phyloP scores from a whole-genome alignment of 192 early-diverging fungal species.

The Coemansia biformis region DNA sequence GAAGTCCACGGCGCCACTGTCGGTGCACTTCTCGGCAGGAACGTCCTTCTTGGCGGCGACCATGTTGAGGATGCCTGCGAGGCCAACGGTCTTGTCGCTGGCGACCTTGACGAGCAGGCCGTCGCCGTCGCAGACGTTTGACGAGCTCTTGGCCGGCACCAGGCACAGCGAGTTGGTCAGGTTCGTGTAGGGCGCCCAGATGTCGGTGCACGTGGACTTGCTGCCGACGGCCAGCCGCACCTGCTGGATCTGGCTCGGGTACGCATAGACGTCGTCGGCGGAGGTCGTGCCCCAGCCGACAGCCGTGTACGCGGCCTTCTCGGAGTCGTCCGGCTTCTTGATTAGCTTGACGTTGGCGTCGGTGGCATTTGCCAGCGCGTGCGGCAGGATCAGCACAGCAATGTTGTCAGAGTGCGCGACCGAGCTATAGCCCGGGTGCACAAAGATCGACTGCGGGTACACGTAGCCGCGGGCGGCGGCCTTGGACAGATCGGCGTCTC shows the following conservation, averaged over 20 bases:
- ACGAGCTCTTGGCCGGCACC: slow-evolving; percentile 18
- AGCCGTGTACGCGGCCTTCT: slow-evolving; percentile 23
- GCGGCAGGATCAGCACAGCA: slow-evolving; percentile 28
- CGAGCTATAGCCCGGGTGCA: slow-evolving; percentile 46
- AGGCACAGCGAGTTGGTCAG: slow-evolving; percentile 49
- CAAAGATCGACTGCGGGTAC: slow-evolving; percentile 14
- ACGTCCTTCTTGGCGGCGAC: slow-evolving; percentile 30
- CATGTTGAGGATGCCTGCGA: slow-evolving; percentile 47
- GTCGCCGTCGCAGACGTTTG: slow-evolving; percentile 40
- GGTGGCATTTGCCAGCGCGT: slow-evolving; percentile 24
- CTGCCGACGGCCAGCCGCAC: slow-evolving; percentile 24
- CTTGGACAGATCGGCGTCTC: slow-evolving; percentile 9
- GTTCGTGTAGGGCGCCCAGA: slow-evolving; percentile 40
- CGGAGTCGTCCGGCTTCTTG: slow-evolving; percentile 12
- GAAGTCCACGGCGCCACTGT: slow-evolving; percentile 19
- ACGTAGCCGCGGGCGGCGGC: slow-evolving; percentile 18
- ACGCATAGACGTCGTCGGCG: not conserved
- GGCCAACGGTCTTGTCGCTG: slow-evolving; percentile 16
- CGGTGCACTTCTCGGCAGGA: slow-evolving; percentile 23
- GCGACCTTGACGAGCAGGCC: slow-evolving; percentile 37
- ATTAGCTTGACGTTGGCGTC: slow-evolving; percentile 23
- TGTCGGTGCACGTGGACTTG: slow-evolving; percentile 29
- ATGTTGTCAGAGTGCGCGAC: slow-evolving; percentile 44
- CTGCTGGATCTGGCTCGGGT: slow-evolving; percentile 16
- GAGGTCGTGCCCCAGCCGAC: slow-evolving; percentile 21